These are phyloP conservation scores for Coemansia sp. DNA, from an alignment of 192 early-diverging fungal species.

Conservation along the genomic window DNA sequence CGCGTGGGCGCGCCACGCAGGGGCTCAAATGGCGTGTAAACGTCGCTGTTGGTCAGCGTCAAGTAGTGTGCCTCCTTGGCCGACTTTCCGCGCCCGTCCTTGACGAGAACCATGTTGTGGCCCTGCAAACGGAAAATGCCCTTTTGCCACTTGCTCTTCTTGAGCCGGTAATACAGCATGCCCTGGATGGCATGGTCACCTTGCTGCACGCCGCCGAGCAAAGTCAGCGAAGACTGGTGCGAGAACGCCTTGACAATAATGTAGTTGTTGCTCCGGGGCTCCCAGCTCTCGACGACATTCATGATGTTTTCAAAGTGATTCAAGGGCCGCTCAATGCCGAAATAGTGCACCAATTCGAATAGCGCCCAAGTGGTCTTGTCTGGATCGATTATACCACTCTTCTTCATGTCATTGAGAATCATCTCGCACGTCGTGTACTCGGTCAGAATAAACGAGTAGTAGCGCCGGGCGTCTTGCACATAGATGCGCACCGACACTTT, in stretches of 20 bases:
- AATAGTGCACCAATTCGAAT: slow-evolving; percentile 88
- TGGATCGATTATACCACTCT: slow-evolving; percentile 60
- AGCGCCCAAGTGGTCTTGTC: slow-evolving; percentile 72
- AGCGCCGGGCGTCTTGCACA: slow-evolving; percentile 75
- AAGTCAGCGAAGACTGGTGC: slow-evolving; percentile 29
- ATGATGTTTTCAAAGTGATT: slow-evolving; percentile 90
- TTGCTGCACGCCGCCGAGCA: slow-evolving; percentile 34
- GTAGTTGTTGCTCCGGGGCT: slow-evolving; percentile 73
- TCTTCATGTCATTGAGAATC: slow-evolving; percentile 70
- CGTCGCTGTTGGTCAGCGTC: slow-evolving; percentile 73
- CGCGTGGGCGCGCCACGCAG: slow-evolving; percentile 73
- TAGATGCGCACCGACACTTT: slow-evolving; percentile 81
- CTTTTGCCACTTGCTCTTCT: slow-evolving; percentile 86
- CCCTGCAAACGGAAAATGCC: slow-evolving; percentile 65
- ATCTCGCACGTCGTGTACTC: slow-evolving; percentile 71
- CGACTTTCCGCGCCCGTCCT: slow-evolving; percentile 37
- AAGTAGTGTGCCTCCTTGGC: slow-evolving; percentile 50
- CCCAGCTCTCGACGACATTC: slow-evolving; percentile 83
- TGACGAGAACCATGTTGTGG: slow-evolving; percentile 39
- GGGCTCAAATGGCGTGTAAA: slow-evolving; percentile 75
- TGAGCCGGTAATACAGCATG: slow-evolving; percentile 74
- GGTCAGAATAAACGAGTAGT: slow-evolving; percentile 80
- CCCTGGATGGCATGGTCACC: slow-evolving; percentile 60
- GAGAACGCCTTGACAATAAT: slow-evolving; percentile 73
- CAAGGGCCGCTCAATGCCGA: slow-evolving; percentile 86